phyloP scores from a whole-genome alignment of 2,329 filamentous ascomycete species.

The Xylariaceae sp. region DNA sequence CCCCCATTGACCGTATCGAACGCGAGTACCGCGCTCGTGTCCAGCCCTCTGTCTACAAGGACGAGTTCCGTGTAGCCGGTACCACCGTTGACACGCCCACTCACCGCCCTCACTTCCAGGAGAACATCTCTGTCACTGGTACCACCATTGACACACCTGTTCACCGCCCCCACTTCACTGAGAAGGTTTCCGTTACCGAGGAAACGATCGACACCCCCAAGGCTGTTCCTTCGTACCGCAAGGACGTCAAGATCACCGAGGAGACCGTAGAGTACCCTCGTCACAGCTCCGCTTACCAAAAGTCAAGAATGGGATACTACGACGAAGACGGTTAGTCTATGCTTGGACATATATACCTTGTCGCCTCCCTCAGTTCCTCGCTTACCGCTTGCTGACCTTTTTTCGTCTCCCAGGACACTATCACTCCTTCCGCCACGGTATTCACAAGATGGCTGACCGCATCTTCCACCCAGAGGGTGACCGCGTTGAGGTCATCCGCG shows the following conservation, averaged over 20 bases:
- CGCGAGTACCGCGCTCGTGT: slow-evolving; percentile 60
- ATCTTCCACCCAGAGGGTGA: slow-evolving; percentile 44
- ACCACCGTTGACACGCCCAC: slow-evolving; percentile 24
- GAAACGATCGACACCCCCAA: slow-evolving; percentile 48
- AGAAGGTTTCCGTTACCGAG: slow-evolving; percentile 45
- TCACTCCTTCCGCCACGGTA: slow-evolving; percentile 52
- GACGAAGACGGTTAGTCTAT: slow-evolving; percentile 51
- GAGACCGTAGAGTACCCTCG: slow-evolving; percentile 58
- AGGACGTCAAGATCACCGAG: slow-evolving; percentile 56
- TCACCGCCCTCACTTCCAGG: slow-evolving; percentile 28
- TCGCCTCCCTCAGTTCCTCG: slow-evolving; percentile 1
- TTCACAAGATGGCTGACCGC: slow-evolving; percentile 54
- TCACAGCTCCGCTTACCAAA: slow-evolving; percentile 36
- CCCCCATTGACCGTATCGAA: slow-evolving; percentile 58
- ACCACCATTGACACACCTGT: slow-evolving; percentile 34
- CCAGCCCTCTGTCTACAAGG: slow-evolving; percentile 43
- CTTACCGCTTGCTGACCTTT: slow-evolving; percentile 7
- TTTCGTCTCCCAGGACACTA: slow-evolving; percentile 43
- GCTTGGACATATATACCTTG: not conserved
- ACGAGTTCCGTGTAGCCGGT: slow-evolving; percentile 22
- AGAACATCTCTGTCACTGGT: slow-evolving; percentile 33
- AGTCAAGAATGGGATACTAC: slow-evolving; percentile 61
- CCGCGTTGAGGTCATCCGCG: slow-evolving; percentile 43
- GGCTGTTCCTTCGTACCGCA: slow-evolving; percentile 43
- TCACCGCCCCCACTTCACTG: slow-evolving; percentile 34